Evolutionary conservation across 2,329 filamentous ascomycete species (phyloP).

Genomic region (Didymella lethalis): DNA sequence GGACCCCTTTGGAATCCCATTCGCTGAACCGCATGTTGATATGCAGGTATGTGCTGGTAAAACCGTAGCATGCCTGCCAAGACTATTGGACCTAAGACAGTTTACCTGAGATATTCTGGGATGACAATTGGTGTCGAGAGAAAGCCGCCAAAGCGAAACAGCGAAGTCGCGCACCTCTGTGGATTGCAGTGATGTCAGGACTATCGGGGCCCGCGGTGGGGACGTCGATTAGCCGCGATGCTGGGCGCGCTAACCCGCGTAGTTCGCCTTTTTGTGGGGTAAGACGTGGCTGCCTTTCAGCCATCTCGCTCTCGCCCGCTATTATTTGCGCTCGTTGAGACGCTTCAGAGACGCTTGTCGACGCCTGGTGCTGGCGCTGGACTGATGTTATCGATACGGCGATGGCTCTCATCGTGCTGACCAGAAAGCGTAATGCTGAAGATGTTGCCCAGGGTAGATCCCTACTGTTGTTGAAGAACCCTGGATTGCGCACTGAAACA

Average conservation of each 20-base stretch:
- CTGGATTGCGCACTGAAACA: constrained; percentile 19
- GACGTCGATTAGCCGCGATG: constrained; percentile 20
- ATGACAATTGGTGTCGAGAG: constrained; percentile 4
- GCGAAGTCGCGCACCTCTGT: constrained; percentile 18
- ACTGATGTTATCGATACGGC: constrained; percentile 20
- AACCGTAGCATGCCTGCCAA: constrained; percentile 9
- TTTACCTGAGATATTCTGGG: not conserved
- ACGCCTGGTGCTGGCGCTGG: constrained; percentile 19
- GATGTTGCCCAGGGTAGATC: constrained; percentile 8
- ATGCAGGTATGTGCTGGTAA: constrained; percentile 8
- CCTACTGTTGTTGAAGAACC: constrained; percentile 2
- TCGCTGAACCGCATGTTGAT: constrained; percentile 6
- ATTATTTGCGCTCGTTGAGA: constrained; percentile 20
- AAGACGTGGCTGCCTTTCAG: constrained; percentile 18
- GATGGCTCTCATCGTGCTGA: constrained; percentile 4
- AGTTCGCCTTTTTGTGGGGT: constrained; percentile 16
- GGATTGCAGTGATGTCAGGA: constrained; percentile 24
- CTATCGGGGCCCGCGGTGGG: constrained; percentile 10
- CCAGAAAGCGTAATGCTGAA: constrained; percentile 13
- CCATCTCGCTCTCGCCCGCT: constrained; percentile 18
- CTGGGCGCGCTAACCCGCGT: constrained; percentile 12
- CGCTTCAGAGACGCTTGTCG: constrained; percentile 20
- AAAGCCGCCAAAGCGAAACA: not conserved
- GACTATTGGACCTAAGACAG: constrained; percentile 8
- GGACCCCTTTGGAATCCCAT: constrained; percentile 3